Evolutionary conservation across 2,329 filamentous ascomycete species (phyloP), one percentile per base, ranked within the genome.

Genomic region (Aspergillus hortae): DNA sequence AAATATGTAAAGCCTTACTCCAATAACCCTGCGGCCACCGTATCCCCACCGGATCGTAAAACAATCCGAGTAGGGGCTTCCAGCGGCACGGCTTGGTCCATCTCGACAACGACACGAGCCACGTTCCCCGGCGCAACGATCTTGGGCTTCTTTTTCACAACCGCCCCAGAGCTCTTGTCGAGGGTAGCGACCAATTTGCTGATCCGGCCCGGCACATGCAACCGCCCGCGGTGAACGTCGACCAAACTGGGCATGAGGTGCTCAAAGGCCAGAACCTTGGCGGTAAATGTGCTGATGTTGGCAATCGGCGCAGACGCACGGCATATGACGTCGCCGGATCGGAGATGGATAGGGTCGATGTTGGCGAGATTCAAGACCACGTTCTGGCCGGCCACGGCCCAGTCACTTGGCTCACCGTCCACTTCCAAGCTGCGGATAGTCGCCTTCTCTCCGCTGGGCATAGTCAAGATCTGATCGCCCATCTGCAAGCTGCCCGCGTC

Each of bases 301-400:
- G 77, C 73, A 32, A 96, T 86, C 0, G 90, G 87, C 1, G 80
- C 74, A 1, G 79, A 77, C 0, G 84, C 79, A 44, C 83, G 80
- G 72, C 91, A 96, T n/a, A 96, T 74, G 15, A 97, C 88, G 65
- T 97, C 92, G 17, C 94, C 94, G 6, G 88, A 80, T 43, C 85
- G 83, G 9, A 99, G 80, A 62, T 96, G 88, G 14, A 89, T 82
- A 0, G 89, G 82, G 61, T 97, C 92, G 65, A 96, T 90, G 59
- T 92, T 88, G 7, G 84, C 80, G 45, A 99, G 79, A 59, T 95
- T 88, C n/a, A 99, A 75, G 0, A 86, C 87, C 14, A 89, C 84
- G 54, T 94, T 95, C 65, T 97, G 90, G 1, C 92, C 92, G 1
- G 92, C 92, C 12, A 96, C 91, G 0, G 89, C 90, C 90, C 91